Base-by-base conservation (phyloP, 148 eudicot genomes). In the Spergularia bocconei region DNA sequence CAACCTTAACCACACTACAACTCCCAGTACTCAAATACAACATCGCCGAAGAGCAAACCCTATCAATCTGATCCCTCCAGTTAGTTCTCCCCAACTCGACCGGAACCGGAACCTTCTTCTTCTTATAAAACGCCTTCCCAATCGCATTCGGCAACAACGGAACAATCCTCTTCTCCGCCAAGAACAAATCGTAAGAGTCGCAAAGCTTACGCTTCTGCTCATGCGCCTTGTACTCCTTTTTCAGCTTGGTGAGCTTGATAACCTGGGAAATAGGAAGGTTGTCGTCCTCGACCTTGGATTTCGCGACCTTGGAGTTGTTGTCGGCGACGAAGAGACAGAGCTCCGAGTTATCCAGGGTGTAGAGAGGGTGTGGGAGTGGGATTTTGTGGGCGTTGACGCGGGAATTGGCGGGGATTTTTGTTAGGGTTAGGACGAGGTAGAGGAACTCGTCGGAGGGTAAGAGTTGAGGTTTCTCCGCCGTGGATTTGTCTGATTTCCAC, bases 21-120 rank as follows among this genome's bases (percentile, higher is more conserved):
- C 86, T 95, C 72, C 98, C 98, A 0, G 86, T 86, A 79, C 80
- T 82, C 63, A 95, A 48, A 71, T 83, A 87, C 78, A 90, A 58
- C 79, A 91, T 63, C 6, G 86, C 92, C 19, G 90, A 83, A 13
- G 69, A 44, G 56, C 88, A 86, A n/a, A 83, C 85, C 78, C 83
- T 83, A 65, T 85, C 96, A 53, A 95, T 88, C 81, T 95, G 91
- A 71, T 82, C 92, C 80, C 86, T 92, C 92, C 97, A 86, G 64
- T 89, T 91, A 53, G 79, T 79, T 41, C 85, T 84, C 2, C 79
- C 79, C 84, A 95, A 58, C 52, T 90, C 95, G 67, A 95, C 79
- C 6, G 89, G 85, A 59, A 92, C 75, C 3, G 98, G 98, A 54
- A 95, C 67, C 87, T 90, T 95, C 96, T 87, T 94, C 77, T 95